Conservation (phyloP, 257 asterid species). For the Verbascum thapsus region DNA sequence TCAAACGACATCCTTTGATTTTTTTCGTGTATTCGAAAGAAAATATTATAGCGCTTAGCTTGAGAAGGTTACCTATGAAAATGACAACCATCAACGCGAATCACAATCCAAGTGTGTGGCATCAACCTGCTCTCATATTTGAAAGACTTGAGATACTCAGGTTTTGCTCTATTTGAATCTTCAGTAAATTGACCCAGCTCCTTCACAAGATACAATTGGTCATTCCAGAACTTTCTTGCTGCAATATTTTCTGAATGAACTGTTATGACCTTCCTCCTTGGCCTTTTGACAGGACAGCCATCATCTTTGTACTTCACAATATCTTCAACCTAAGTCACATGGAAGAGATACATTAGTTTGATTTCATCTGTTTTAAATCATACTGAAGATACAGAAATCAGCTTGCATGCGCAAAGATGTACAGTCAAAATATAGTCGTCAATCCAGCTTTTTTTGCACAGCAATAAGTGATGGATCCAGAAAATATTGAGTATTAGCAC, state of each 20-base stretch:
- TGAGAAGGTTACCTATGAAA: constrained; percentile 68
- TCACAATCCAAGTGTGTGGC: constrained; percentile 74
- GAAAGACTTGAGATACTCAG: constrained; percentile 69
- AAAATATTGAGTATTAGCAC: neutral
- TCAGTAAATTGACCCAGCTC: constrained; percentile 62
- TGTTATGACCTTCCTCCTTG: constrained; percentile 48
- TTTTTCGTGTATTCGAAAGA: neutral
- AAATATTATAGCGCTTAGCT: constrained; percentile 2
- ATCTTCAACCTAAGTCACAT: constrained; percentile 55
- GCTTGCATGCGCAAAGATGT: neutral
- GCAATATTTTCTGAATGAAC: constrained; percentile 68
- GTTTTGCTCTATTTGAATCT: constrained; percentile 52
- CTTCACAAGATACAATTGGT: constrained; percentile 43
- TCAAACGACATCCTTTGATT: neutral
- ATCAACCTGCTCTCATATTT: constrained; percentile 56
- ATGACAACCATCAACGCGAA: constrained; percentile 92
- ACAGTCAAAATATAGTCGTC: neutral
- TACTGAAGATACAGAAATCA: neutral
- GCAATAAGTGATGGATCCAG: constrained; percentile 5
- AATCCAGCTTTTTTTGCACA: constrained; percentile 18
- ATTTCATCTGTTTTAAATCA: neutral
- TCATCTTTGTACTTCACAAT: constrained; percentile 64
- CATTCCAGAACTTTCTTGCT: constrained; percentile 74
- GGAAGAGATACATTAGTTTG: constrained; percentile 9
- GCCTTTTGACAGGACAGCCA: constrained; percentile 72